phyloP scores from a whole-genome alignment of 2,329 filamentous ascomycete genomes.

The Tolypocladium ovalisporum region DNA sequence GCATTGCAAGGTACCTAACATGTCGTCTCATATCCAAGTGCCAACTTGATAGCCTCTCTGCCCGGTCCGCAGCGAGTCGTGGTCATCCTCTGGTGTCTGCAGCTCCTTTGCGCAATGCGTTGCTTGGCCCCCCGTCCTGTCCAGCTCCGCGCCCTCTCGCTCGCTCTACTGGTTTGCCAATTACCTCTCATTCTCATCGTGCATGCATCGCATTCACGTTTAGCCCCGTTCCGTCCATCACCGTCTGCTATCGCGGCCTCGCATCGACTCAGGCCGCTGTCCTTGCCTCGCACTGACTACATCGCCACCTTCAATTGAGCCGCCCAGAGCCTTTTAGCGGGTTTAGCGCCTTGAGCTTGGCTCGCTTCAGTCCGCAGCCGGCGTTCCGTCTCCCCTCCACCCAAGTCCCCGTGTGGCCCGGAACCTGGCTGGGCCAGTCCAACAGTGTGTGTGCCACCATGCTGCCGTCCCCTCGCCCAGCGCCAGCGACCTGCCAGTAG shows the following conservation, averaged over 20 bases:
- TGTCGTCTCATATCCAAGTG: no score
- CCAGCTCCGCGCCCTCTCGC: not conserved
- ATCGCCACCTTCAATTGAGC: not conserved
- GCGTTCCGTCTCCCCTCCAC: slow-evolving; percentile 5
- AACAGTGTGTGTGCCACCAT: not conserved
- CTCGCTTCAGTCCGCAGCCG: slow-evolving; percentile 2
- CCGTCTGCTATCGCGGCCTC: not conserved
- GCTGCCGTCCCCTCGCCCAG: not conserved
- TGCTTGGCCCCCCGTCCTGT: not conserved
- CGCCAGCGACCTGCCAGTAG: no score
- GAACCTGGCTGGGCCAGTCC: not conserved
- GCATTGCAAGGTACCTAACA: no score
- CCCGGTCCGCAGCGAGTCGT: not conserved
- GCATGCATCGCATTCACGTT: not conserved
- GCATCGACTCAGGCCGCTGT: not conserved
- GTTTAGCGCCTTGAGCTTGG: not conserved
- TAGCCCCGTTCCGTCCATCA: not conserved
- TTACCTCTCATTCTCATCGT: no score
- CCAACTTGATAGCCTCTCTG: not conserved
- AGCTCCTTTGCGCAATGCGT: not conserved
- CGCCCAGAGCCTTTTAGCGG: not conserved
- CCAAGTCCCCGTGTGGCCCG: slow-evolving; percentile 3
- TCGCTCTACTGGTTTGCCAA: not conserved
- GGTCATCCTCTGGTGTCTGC: not conserved
- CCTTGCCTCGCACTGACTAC: not conserved